phyloP scores from a whole-genome alignment of 2,329 filamentous ascomycete genomes.

The Cytospora leucostoma region DNA sequence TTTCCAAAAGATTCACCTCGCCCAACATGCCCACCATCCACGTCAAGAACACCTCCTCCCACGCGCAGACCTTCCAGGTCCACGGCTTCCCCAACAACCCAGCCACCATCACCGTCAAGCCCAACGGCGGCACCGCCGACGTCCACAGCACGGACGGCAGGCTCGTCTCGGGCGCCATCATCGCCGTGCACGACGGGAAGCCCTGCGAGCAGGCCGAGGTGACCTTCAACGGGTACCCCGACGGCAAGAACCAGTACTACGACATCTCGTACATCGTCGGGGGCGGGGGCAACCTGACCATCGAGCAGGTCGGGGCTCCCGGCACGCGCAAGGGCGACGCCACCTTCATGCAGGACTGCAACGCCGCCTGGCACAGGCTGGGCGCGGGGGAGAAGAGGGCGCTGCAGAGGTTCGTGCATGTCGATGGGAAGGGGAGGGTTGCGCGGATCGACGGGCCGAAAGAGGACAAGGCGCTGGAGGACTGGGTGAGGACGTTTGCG shows the following conservation, averaged over 20 bases:
- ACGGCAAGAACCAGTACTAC: slow-evolving; percentile 37
- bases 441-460: slow-evolving; percentile 18
- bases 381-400: slow-evolving; percentile 10
- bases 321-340: slow-evolving; percentile 42
- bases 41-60: slow-evolving; percentile 19
- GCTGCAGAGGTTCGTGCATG: slow-evolving; percentile 14
- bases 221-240: slow-evolving; percentile 39
- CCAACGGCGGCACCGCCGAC: slow-evolving; percentile 4
- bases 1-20: not conserved
- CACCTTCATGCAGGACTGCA: slow-evolving; percentile 43
- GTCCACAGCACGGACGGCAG: slow-evolving; percentile 10
- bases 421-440: slow-evolving; percentile 16
- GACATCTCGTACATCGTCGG: slow-evolving; percentile 40
- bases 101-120: slow-evolving; percentile 11
- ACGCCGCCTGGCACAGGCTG: slow-evolving; percentile 37
- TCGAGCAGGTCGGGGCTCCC: slow-evolving; percentile 41
- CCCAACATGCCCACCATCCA: slow-evolving; percentile 15
- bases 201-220: slow-evolving; percentile 45
- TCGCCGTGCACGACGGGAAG: slow-evolving; percentile 41
- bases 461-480: slow-evolving; percentile 15
- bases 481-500: slow-evolving; percentile 22
- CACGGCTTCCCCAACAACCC: slow-evolving; percentile 19
- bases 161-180: slow-evolving; percentile 39
- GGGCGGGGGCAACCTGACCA: slow-evolving; percentile 43
- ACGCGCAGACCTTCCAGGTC: slow-evolving; percentile 18